Evolutionary conservation across 116 monocot species (phyloP).

Genomic region (Papilionanthe hybrid): DNA sequence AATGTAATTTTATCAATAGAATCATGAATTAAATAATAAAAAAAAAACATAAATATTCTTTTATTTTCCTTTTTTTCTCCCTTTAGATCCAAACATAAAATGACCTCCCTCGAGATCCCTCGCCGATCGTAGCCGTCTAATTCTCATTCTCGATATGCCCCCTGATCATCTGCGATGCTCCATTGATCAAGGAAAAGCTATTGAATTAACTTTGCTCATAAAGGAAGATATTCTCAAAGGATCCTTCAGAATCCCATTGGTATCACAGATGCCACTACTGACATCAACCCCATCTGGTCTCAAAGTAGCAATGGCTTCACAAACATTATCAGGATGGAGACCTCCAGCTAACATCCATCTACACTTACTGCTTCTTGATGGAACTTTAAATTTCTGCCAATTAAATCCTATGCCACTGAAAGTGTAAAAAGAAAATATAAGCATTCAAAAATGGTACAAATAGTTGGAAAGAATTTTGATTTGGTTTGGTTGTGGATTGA

Average conservation of each 20-base stretch:
- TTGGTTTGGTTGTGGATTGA: too few relatives aligned
- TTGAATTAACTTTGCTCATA: slow-evolving; percentile 46
- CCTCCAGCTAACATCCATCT: slow-evolving; percentile 94
- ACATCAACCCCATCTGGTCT: slow-evolving; percentile 82
- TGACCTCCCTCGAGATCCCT: too few relatives aligned
- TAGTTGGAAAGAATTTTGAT: neutral
- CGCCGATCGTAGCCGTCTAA: too few relatives aligned
- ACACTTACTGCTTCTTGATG: slow-evolving; percentile 42
- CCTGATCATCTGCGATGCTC: too few relatives aligned
- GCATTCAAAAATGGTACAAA: neutral
- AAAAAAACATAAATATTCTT: too few relatives aligned
- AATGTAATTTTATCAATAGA: too few relatives aligned
- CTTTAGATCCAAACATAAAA: too few relatives aligned
- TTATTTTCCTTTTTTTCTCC: too few relatives aligned
- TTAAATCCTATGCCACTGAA: slow-evolving; percentile 81
- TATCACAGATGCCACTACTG: slow-evolving; percentile 75
- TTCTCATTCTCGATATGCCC: neutral
- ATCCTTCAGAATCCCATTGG: slow-evolving; percentile 52
- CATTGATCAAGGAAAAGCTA: neutral
- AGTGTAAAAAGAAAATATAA: neutral
- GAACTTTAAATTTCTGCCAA: slow-evolving; percentile 59
- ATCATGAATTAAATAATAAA: too few relatives aligned
- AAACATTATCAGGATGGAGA: slow-evolving; percentile 58
- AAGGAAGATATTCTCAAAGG: slow-evolving; percentile 51
- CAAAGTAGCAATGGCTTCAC: slow-evolving; percentile 37